Percentiles rank a stretch among this genome's conserved stretches.
phyloP scores from a whole-genome alignment of 23 red algal species.

The Gracilariopsis chorda region DNA sequence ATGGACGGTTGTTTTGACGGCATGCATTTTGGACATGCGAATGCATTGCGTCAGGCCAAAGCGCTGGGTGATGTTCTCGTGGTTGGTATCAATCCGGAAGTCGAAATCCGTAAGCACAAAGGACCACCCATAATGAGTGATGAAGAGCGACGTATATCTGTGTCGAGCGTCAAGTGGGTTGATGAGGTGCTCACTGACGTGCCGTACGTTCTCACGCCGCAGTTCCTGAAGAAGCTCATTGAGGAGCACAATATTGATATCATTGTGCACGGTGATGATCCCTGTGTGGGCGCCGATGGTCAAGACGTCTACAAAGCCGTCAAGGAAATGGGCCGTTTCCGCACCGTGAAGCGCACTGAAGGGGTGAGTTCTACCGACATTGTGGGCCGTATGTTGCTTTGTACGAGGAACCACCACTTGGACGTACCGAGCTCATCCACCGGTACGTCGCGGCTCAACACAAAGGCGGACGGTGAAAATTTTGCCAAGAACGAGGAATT shows the following conservation, averaged over 20 bases:
- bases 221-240: conserved; percentile 85
- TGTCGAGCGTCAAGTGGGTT: conserved; percentile 97
- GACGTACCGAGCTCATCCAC: background rate
- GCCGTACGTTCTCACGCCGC: conserved; percentile 87
- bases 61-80: conserved; percentile 93
- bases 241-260: conserved; percentile 87
- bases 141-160: conserved; percentile 81
- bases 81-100: conserved; percentile 85
- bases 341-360: conserved; percentile 93
- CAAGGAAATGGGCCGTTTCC: conserved; percentile 79
- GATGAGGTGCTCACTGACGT: conserved; percentile 88
- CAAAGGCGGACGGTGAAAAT: background rate
- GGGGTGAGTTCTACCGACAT: conserved; percentile 98
- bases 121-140: conserved; percentile 97
- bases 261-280: conserved; percentile 98
- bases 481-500: background rate
- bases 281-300: conserved; percentile 84
- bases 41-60: conserved; percentile 91
- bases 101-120: conserved; percentile 87
- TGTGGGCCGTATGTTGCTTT: conserved; percentile 90
- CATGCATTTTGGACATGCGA: conserved; percentile 99
- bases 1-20: conserved; percentile 99
- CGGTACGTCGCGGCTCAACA: background rate
- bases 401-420: conserved; percentile 64
- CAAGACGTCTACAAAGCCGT: conserved; percentile 92